Conservation (phyloP, 164 flowering plant species). For the Nelumbo lutea region DNA sequence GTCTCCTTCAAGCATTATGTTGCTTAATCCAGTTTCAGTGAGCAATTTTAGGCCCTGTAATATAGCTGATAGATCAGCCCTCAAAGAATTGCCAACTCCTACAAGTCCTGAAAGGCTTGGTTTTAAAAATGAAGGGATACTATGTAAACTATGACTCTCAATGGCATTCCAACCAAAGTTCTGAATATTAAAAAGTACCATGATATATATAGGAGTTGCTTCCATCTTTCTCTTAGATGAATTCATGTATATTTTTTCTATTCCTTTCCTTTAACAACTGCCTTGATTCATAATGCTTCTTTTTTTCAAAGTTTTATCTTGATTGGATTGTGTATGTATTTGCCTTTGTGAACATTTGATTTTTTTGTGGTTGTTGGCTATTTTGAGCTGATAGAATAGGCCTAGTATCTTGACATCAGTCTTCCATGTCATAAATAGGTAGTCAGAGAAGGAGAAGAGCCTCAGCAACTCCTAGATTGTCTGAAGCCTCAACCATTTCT, state of each 20-base stretch:
- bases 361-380: neutral
- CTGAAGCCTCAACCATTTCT: constrained; percentile 13
- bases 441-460: constrained; percentile 37
- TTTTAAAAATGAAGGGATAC: too few relatives aligned
- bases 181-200: too few relatives aligned
- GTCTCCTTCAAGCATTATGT: too few relatives aligned
- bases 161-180: too few relatives aligned
- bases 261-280: neutral
- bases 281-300: neutral
- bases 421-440: constrained; percentile 28
- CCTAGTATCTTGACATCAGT: neutral
- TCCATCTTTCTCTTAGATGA: neutral
- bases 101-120: too few relatives aligned
- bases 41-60: too few relatives aligned
- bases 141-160: too few relatives aligned
- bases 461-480: constrained; percentile 29
- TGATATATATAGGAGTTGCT: too few relatives aligned
- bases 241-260: neutral
- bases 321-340: neutral
- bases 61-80: too few relatives aligned
- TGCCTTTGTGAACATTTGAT: neutral
- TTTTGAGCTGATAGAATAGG: neutral
- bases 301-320: neutral
- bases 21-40: too few relatives aligned
- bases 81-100: too few relatives aligned